Conservation (phyloP, 148 eudicot species). For the Spergularia marina region DNA sequence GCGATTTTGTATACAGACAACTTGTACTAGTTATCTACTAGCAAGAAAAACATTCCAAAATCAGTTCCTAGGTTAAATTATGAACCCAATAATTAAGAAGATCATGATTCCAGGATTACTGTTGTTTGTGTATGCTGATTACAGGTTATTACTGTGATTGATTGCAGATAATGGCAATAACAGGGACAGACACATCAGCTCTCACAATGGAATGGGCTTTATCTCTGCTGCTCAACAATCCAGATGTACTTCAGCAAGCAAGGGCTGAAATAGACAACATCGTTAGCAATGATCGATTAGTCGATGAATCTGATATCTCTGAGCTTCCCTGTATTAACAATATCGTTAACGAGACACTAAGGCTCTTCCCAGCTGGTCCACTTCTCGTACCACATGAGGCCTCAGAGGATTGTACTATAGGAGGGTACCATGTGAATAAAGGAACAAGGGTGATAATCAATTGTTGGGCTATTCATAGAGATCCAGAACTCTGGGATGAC, state of each 20-base stretch:
- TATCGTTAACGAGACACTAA: slow-evolving; percentile 19
- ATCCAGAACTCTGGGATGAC: slow-evolving; percentile 18
- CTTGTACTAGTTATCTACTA: too few relatives aligned
- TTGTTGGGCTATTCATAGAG: slow-evolving; percentile 26
- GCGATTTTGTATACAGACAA: too few relatives aligned
- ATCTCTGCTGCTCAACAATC: slow-evolving; percentile 21
- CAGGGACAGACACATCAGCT: slow-evolving; percentile 24
- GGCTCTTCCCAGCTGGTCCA: slow-evolving; percentile 26
- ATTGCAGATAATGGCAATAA: slow-evolving; percentile 20
- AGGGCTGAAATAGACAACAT: slow-evolving; percentile 10
- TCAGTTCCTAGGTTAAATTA: too few relatives aligned
- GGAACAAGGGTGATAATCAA: slow-evolving; percentile 4
- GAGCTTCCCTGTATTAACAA: slow-evolving; percentile 12
- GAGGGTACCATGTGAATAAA: slow-evolving; percentile 13
- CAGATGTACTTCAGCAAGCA: slow-evolving; percentile 17
- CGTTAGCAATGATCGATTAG: slow-evolving; percentile 7
- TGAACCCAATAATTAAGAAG: not conserved
- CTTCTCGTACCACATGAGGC: slow-evolving; percentile 16
- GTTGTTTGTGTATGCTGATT: not conserved
- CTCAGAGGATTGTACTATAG: slow-evolving; percentile 15
- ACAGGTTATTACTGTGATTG: not conserved
- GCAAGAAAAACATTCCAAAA: too few relatives aligned
- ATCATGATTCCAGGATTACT: not conserved
- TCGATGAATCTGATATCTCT: slow-evolving; percentile 20
- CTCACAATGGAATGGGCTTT: slow-evolving; percentile 28